Evolutionary conservation across 1,284 basidiomycete species (phyloP).

Genomic region (Moesziomyces parantarcticus): DNA sequence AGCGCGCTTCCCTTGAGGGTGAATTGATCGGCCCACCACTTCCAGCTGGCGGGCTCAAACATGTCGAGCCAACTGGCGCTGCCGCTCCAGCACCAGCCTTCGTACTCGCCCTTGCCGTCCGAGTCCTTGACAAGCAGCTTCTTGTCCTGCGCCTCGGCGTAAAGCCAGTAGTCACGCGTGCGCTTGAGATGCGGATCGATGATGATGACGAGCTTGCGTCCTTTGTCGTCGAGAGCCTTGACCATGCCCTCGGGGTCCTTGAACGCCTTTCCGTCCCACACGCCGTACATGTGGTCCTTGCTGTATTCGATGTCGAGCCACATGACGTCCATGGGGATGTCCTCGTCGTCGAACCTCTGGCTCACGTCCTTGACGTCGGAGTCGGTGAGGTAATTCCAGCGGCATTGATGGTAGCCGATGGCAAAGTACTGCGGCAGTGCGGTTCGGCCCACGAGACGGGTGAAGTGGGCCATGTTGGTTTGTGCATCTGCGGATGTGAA

Average conservation of each 20-base stretch:
- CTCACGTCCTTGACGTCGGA: constrained; percentile 90
- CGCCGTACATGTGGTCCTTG: constrained; percentile 94
- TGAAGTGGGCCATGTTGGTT: constrained; percentile 86
- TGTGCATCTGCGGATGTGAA: constrained; percentile 87
- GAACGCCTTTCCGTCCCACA: constrained; percentile 93
- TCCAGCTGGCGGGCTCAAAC: constrained; percentile 89
- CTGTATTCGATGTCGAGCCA: constrained; percentile 96
- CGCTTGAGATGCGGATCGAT: constrained; percentile 96
- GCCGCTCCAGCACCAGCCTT: constrained; percentile 99
- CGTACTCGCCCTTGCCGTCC: constrained; percentile 82
- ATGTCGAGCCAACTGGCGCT: constrained; percentile 96
- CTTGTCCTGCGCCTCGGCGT: constrained; percentile 83
- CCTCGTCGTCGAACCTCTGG: constrained; percentile 86
- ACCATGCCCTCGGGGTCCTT: constrained; percentile 94
- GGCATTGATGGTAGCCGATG: constrained; percentile 94
- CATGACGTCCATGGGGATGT: constrained; percentile 95
- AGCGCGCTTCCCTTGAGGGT: constrained; percentile 39
- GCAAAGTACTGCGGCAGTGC: constrained; percentile 90
- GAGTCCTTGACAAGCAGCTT: constrained; percentile 84
- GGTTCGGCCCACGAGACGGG: constrained; percentile 83
- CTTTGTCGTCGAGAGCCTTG: constrained; percentile 83
- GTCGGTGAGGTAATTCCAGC: constrained; percentile 97
- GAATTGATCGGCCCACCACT: constrained; percentile 78
- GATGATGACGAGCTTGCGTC: constrained; percentile 97
- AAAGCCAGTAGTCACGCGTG: constrained; percentile 81